phyloP scores from a whole-genome alignment of 441 rosid species.

The Hypseocharis bilobata region DNA sequence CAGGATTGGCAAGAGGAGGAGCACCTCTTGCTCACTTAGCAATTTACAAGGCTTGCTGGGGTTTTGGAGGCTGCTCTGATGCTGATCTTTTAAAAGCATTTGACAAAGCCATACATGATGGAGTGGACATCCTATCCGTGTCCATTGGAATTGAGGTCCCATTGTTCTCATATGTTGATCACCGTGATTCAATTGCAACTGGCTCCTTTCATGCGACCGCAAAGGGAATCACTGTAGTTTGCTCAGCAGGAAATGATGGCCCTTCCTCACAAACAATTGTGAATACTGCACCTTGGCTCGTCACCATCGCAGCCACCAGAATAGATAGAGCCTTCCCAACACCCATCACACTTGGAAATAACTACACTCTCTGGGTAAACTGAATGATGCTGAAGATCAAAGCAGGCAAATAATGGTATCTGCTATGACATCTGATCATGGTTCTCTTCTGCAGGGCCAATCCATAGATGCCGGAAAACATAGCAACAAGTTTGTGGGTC shows the following conservation, averaged over 20 bases:
- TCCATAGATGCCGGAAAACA: conserved; percentile 21
- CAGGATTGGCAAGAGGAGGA: conserved; percentile 33
- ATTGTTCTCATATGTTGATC: conserved; percentile 22
- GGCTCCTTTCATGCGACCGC: conserved; percentile 30
- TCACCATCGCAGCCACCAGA: conserved; percentile 33
- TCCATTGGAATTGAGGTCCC: conserved; percentile 28
- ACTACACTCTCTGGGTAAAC: conserved; percentile 27
- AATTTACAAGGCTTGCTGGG: conserved; percentile 33
- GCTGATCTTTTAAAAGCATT: conserved; percentile 33
- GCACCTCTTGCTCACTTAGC: conserved; percentile 32
- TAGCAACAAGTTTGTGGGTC: conserved; percentile 20
- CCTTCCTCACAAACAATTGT: conserved; percentile 22
- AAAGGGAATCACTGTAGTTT: conserved; percentile 24
- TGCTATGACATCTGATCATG: not conserved
- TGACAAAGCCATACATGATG: conserved; percentile 31
- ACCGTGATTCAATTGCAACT: conserved; percentile 23
- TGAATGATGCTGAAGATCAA: no score
- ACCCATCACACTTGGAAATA: conserved; percentile 26
- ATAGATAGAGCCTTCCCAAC: conserved; percentile 28
- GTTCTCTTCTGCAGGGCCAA: conserved; percentile 27
- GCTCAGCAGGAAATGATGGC: conserved; percentile 30
- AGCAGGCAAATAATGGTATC: no score
- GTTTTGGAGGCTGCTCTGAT: conserved; percentile 19
- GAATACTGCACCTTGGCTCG: conserved; percentile 35
- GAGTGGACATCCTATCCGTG: conserved; percentile 29